phyloP scores from a whole-genome alignment of 2,329 filamentous ascomycete species.

The Fusarium graminum region DNA sequence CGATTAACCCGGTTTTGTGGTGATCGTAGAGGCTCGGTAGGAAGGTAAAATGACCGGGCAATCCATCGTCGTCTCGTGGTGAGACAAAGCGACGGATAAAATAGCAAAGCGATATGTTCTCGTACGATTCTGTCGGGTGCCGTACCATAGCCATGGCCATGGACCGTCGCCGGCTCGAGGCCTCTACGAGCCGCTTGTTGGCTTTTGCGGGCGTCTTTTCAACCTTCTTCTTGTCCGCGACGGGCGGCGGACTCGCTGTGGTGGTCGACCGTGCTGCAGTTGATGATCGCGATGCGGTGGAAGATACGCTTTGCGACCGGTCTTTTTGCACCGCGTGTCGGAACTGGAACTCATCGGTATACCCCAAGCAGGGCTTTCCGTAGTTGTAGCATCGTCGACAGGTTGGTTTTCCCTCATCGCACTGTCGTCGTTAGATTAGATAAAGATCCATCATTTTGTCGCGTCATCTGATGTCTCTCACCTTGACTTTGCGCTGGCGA shows the following conservation, averaged over 20 bases:
- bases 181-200: background rate
- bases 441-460: background rate
- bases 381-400: slow-evolving; percentile 53
- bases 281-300: background rate
- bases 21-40: slow-evolving; percentile 50
- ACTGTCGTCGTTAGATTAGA: slow-evolving; percentile 32
- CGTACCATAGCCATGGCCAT: slow-evolving; percentile 25
- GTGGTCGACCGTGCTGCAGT: slow-evolving; percentile 1
- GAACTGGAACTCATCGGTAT: slow-evolving; percentile 55
- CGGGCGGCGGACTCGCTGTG: slow-evolving; percentile 3
- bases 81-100: slow-evolving; percentile 54
- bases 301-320: slow-evolving; percentile 1
- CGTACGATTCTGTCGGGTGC: slow-evolving; percentile 35
- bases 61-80: slow-evolving; percentile 48
- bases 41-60: slow-evolving; percentile 53
- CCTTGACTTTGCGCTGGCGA: slow-evolving; percentile 52
- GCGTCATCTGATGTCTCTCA: background rate
- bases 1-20: slow-evolving; percentile 47
- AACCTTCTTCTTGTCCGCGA: slow-evolving; percentile 1
- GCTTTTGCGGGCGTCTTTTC: slow-evolving; percentile 5
- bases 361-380: slow-evolving; percentile 52
- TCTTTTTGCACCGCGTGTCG: slow-evolving; percentile 41
- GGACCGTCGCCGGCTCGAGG: slow-evolving; percentile 1
- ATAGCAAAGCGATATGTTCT: slow-evolving; percentile 52
- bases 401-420: slow-evolving; percentile 52